These are phyloP conservation scores for Gleditsia sinensis DNA, from an alignment of 306 rosid genomes.

Conservation along the genomic window DNA sequence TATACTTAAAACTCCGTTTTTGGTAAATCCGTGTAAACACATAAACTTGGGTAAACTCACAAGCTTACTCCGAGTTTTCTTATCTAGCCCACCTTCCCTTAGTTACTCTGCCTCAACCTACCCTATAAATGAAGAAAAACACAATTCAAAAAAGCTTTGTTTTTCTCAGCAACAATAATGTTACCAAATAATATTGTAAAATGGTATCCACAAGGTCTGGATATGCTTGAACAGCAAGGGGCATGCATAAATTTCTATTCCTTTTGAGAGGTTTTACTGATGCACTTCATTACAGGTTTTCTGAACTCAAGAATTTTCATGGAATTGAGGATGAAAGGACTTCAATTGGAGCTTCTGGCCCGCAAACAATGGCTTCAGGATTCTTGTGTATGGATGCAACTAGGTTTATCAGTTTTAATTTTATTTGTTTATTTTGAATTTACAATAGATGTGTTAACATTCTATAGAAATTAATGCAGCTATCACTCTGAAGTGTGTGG, in stretches of 20 bases:
- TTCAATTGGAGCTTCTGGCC: constrained; percentile 56
- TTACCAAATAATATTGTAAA: constrained; percentile 5
- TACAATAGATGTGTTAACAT: constrained; percentile 25
- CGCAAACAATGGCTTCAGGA: constrained; percentile 80
- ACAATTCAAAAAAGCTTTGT: no score
- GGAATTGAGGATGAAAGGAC: constrained; percentile 84
- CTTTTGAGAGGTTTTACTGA: constrained; percentile 24
- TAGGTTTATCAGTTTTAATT: neutral
- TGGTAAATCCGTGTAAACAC: no score
- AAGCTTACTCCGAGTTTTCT: no score
- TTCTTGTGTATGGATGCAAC: constrained; percentile 60
- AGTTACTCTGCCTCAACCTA: no score
- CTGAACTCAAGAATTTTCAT: constrained; percentile 71
- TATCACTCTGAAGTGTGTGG: constrained; percentile 81
- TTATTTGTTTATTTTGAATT: constrained; percentile 9
- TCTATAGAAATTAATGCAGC: constrained; percentile 59
- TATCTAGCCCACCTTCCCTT: no score
- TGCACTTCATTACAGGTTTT: constrained; percentile 56
- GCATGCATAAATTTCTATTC: constrained; percentile 14
- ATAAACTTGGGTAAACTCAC: no score
- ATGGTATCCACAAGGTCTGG: neutral
- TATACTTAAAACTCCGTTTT: no score
- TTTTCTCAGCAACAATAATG: no score
- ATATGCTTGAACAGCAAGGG: neutral
- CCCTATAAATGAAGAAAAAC: no score